Evolutionary conservation across 345 rosid genomes (phyloP).

Genomic region (Odontarrhena argentea): DNA sequence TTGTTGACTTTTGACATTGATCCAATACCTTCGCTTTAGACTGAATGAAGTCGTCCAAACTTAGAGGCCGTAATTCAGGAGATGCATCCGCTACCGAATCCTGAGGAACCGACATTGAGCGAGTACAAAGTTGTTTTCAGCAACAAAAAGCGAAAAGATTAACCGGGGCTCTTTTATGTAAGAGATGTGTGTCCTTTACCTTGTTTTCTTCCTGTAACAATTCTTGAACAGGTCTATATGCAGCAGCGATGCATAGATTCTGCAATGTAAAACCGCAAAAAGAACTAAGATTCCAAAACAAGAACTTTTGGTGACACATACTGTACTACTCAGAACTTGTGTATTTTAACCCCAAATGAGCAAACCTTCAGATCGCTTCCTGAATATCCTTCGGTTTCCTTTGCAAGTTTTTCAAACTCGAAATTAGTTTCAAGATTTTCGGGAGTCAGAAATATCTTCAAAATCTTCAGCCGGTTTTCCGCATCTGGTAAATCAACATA

Average conservation of each 20-base stretch:
- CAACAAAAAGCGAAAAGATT: background rate
- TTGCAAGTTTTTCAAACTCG: slow-evolving; percentile 70
- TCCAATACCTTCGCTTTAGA: slow-evolving; percentile 82
- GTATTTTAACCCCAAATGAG: background rate
- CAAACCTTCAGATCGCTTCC: slow-evolving; percentile 98
- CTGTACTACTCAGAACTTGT: background rate
- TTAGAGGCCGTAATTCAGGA: slow-evolving; percentile 61
- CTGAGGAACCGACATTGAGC: slow-evolving; percentile 40
- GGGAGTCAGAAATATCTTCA: slow-evolving; percentile 68
- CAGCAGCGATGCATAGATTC: slow-evolving; percentile 97
- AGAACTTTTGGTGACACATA: slow-evolving; percentile 10
- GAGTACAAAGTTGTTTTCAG: background rate
- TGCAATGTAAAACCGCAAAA: slow-evolving; percentile 40
- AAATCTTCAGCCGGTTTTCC: slow-evolving; percentile 80
- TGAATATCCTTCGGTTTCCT: slow-evolving; percentile 89
- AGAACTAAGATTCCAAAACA: background rate
- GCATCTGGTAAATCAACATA: slow-evolving; percentile 96
- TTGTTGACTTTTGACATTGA: background rate
- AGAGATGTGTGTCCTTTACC: slow-evolving; percentile 43
- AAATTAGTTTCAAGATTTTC: slow-evolving; percentile 71
- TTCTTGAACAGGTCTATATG: slow-evolving; percentile 97
- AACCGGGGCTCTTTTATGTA: background rate
- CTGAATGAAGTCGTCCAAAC: slow-evolving; percentile 74
- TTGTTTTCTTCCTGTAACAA: slow-evolving; percentile 75
- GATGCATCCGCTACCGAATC: slow-evolving; percentile 43